A percentile compares a stretch with the other conserved stretches of the same genome.
Conservation (phyloP, 345 rosid species). For the Eucalyptus pauciflora region DNA sequence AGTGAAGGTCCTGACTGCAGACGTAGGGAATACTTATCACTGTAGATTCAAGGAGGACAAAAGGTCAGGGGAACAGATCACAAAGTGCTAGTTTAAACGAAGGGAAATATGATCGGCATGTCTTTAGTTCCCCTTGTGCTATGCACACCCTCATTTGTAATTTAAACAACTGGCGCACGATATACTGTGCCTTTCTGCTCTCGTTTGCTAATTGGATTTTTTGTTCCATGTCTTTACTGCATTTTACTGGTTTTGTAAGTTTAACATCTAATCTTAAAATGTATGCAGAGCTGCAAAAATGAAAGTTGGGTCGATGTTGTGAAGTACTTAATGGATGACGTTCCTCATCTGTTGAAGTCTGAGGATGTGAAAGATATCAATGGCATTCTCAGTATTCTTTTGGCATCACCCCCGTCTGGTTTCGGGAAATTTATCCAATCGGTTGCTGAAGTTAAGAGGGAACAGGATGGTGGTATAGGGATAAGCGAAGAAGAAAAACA, state of each 20-base stretch:
- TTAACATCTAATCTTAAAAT: not conserved
- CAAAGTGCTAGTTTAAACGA: not conserved
- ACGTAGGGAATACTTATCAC: not conserved
- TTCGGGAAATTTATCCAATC: conserved; percentile 68
- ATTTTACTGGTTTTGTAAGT: not conserved
- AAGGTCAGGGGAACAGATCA: not conserved
- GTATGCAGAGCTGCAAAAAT: conserved; percentile 52
- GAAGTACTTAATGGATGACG: conserved; percentile 66
- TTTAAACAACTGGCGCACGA: not conserved
- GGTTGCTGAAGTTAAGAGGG: conserved; percentile 70
- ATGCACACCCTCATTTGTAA: not conserved
- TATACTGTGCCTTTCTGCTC: not conserved
- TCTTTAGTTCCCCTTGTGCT: not conserved
- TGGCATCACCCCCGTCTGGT: conserved; percentile 43
- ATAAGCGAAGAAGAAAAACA: conserved; percentile 65
- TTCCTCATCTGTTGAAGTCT: conserved; percentile 54
- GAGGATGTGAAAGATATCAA: conserved; percentile 44
- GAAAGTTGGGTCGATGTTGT: conserved; percentile 65
- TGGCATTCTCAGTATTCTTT: conserved; percentile 32
- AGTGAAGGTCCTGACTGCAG: not conserved
- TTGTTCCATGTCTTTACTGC: not conserved
- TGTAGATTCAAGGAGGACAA: not conserved
- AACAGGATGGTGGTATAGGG: conserved; percentile 42
- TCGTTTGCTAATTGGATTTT: not conserved
- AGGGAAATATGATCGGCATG: not conserved